phyloP scores from a whole-genome alignment of 2,329 filamentous ascomycete species.

The Apiospora malaysiana region DNA sequence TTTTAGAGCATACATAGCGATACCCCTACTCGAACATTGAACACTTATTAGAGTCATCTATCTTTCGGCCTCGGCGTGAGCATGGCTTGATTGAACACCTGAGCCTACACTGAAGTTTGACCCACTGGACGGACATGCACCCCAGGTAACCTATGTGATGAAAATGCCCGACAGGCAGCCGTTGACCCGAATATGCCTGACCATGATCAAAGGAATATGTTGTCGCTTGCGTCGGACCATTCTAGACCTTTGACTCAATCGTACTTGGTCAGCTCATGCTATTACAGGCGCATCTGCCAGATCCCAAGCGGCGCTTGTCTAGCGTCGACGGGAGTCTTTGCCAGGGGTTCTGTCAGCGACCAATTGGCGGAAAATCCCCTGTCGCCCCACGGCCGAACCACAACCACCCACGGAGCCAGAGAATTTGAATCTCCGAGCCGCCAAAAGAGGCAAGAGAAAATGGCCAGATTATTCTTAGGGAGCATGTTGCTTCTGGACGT shows the following conservation, averaged over 20 bases:
- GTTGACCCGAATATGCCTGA: not conserved
- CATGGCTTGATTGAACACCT: not conserved
- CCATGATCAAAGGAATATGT: not conserved
- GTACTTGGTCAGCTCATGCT: not conserved
- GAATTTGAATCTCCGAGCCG: not conserved
- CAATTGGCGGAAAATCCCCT: conserved; percentile 21
- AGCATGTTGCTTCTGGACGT: not conserved
- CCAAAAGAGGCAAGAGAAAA: not conserved
- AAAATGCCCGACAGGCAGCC: not conserved
- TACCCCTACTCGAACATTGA: not conserved
- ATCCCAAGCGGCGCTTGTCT: not conserved
- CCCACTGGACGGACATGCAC: not conserved
- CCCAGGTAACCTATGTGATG: not conserved
- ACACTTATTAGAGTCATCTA: accelerated
- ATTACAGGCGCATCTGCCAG: not conserved
- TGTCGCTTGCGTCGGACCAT: not conserved
- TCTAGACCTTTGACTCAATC: not conserved
- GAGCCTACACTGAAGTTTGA: not conserved
- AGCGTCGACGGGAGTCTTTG: not conserved
- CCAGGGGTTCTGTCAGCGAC: not conserved
- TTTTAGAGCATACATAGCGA: not conserved
- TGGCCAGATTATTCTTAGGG: not conserved
- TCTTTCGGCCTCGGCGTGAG: not conserved
- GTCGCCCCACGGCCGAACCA: not conserved
- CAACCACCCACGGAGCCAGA: conserved; percentile 3